Percentiles rank a stretch among this genome's conserved stretches.
Conservation (phyloP, 495 filamentous ascomycete species). For the Neurospora sp. region DNA sequence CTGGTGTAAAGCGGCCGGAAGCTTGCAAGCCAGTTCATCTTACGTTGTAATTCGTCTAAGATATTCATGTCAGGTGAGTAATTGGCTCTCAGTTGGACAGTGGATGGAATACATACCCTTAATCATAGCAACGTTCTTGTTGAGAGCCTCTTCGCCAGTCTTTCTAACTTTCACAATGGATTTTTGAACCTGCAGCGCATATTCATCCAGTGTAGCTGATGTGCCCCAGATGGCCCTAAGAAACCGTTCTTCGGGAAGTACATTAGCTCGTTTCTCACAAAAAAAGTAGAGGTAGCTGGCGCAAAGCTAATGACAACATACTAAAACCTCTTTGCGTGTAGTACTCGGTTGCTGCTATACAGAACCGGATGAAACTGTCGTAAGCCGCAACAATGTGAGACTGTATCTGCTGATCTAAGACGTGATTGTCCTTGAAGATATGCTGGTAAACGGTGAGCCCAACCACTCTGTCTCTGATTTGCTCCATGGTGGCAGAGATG, state of each 20-base stretch:
- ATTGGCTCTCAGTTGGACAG: neutral
- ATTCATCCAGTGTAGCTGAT: neutral
- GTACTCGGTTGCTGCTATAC: neutral
- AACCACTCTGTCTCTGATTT: neutral
- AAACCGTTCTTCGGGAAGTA: neutral
- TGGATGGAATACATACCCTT: neutral
- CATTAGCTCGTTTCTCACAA: neutral
- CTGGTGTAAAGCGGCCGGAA: neutral
- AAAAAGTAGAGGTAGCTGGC: neutral
- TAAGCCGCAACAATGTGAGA: neutral
- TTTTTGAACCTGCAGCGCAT: neutral
- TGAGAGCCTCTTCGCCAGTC: neutral
- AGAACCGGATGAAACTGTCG: neutral
- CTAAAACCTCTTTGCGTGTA: neutral
- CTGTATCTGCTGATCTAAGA: neutral
- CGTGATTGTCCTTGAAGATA: neutral
- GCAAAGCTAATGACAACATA: neutral
- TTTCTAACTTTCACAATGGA: neutral
- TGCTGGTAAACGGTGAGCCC: neutral
- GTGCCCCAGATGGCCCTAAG: neutral
- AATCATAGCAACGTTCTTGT: neutral
- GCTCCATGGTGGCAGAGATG: neutral
- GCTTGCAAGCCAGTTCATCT: neutral
- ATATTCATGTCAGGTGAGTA: neutral
- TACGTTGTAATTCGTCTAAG: neutral